A percentile compares a stretch with the other conserved stretches of the same genome.
These are phyloP conservation scores for Pichia rugopelliculosa DNA, from an alignment of 805 yeast species.

Conservation along the genomic window DNA sequence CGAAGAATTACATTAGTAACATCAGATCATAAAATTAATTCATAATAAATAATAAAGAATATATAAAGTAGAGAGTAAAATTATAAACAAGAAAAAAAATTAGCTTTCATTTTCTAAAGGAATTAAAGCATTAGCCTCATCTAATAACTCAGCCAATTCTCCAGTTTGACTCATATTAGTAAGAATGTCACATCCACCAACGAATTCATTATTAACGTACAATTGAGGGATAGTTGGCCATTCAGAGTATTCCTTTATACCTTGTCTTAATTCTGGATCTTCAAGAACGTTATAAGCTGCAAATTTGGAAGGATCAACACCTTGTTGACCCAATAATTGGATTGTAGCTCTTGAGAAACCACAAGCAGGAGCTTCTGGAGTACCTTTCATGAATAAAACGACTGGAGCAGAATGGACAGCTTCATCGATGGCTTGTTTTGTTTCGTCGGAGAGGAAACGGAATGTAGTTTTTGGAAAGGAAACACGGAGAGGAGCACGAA, in stretches of 20 bases:
- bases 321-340: conserved; percentile 88
- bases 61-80: not conserved
- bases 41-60: not conserved
- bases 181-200: conserved; percentile 96
- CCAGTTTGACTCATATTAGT: conserved; percentile 87
- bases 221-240: conserved; percentile 99
- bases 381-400: conserved; percentile 96
- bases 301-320: conserved; percentile 92
- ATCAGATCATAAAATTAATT: not conserved
- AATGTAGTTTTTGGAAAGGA: not conserved
- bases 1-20: conserved; percentile 6
- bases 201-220: conserved; percentile 81
- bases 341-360: conserved; percentile 96
- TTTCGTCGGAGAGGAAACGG: conserved; percentile 61
- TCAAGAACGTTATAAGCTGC: conserved; percentile 96
- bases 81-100: not conserved
- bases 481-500: not conserved
- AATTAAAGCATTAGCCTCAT: conserved; percentile 67
- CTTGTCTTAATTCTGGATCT: conserved; percentile 88
- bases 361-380: conserved; percentile 96
- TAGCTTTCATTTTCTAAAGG: conserved; percentile 54
- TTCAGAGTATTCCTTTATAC: conserved; percentile 88
- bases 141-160: conserved; percentile 81
- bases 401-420: conserved; percentile 90
- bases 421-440: conserved; percentile 72